Percentiles rank a stretch among this genome's conserved stretches.
These are phyloP conservation scores for Pseudogymnoascus sp. DNA, from an alignment of 2,329 filamentous ascomycete genomes.

Conservation along the genomic window DNA sequence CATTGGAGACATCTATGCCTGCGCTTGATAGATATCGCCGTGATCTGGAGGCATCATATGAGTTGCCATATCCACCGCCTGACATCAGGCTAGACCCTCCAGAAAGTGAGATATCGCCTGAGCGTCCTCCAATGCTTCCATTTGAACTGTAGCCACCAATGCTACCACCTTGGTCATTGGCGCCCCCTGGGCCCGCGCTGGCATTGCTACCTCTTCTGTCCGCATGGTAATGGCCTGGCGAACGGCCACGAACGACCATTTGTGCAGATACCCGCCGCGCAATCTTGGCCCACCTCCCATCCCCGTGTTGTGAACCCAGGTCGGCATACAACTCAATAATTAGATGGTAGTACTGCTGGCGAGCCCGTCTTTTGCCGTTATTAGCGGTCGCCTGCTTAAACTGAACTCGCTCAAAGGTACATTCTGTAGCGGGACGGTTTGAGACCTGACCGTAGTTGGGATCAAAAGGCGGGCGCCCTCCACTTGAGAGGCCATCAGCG, in stretches of 20 bases:
- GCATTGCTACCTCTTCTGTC: slow-evolving; percentile 43
- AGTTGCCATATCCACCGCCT: slow-evolving; percentile 19
- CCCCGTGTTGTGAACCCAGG: slow-evolving; percentile 31
- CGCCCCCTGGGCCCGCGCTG: slow-evolving; percentile 49
- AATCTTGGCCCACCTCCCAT: slow-evolving; percentile 48
- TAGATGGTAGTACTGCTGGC: slow-evolving; percentile 67
- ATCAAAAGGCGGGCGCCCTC: slow-evolving; percentile 15
- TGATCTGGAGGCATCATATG: slow-evolving; percentile 22
- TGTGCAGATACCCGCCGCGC: slow-evolving; percentile 52
- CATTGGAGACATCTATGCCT: slow-evolving; percentile 25
- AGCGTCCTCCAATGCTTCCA: slow-evolving; percentile 18
- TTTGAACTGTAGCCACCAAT: slow-evolving; percentile 24
- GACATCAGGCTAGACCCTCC: slow-evolving; percentile 23
- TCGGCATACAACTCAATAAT: slow-evolving; percentile 61
- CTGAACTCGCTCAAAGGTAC: slow-evolving; percentile 63
- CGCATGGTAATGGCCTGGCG: slow-evolving; percentile 55
- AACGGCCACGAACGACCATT: slow-evolving; percentile 61
- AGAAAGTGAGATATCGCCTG: slow-evolving; percentile 26
- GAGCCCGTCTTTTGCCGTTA: slow-evolving; percentile 65
- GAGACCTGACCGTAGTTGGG: slow-evolving; percentile 6
- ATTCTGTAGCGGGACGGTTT: slow-evolving; percentile 24
- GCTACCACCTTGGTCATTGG: slow-evolving; percentile 22
- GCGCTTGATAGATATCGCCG: slow-evolving; percentile 23
- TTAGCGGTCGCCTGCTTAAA: slow-evolving; percentile 71
- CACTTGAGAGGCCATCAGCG: background rate